A percentile compares a stretch with the other conserved stretches of the same genome.
Conservation (phyloP, 257 asterid genomes). For the Solanum virginianum region DNA sequence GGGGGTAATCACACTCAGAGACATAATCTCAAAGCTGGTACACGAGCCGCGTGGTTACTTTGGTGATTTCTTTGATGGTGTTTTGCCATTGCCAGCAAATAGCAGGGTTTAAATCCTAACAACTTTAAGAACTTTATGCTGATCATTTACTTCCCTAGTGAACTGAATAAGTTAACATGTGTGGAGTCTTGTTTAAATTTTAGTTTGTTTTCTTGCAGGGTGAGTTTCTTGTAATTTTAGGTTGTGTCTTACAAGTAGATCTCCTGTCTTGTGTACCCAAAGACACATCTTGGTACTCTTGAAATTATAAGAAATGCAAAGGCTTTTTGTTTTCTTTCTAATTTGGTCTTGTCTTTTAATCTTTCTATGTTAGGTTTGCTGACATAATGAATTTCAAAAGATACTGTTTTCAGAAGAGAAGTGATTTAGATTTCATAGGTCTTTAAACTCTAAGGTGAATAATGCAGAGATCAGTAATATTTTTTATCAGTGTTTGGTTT, state of each 20-base stretch:
- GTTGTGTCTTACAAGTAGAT: not conserved
- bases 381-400: not conserved
- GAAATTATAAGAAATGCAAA: not conserved
- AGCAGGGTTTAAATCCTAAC: slow-evolving; percentile 61
- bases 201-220: not conserved
- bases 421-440: not conserved
- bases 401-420: too few species aligned
- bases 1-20: slow-evolving; percentile 85
- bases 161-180: not conserved
- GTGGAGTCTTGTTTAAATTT: not conserved
- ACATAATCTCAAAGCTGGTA: slow-evolving; percentile 87
- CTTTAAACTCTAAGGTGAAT: not conserved
- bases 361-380: not conserved
- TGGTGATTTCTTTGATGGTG: slow-evolving; percentile 98
- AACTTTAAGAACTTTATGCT: not conserved
- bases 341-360: not conserved
- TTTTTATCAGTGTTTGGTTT: too few species aligned
- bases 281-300: not conserved
- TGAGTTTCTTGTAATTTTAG: not conserved
- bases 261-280: not conserved
- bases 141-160: not conserved
- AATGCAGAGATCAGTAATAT: too few species aligned
- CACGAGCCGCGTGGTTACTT: slow-evolving; percentile 98
- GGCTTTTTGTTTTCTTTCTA: not conserved
- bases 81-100: slow-evolving; percentile 79